Evolutionary conservation across 805 yeast species (phyloP), one percentile per base, ranked within the genome.

Genomic region (Metschnikowia henanensis): DNA sequence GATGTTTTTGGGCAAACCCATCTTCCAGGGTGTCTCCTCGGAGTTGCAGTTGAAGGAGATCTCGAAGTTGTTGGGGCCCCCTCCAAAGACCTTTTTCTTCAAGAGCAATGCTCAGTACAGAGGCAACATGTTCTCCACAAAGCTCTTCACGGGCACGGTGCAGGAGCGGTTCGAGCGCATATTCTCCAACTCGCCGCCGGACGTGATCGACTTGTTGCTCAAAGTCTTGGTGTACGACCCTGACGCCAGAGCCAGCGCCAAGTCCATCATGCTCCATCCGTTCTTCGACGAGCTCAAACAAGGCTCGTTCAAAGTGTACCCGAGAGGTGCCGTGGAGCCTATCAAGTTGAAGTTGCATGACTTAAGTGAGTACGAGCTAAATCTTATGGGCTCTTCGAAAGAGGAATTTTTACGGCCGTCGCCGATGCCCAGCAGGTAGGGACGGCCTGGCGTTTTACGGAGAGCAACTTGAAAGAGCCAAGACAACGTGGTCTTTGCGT

Each of bases 11-110:
- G 97, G 97, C 13, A 83, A 81, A 60, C 96, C 98, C 1, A 81
- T 94, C n/a, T 94, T 94, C 70, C 96, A 91, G 66, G 98, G 99
- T 35, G 87, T 83, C 55, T 84, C 87, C 48, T 96, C 96, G 39
- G 78, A 84, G 60, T 76, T 88, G 50, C 99, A 94, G 65, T 73
- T 94, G 50, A 83, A 92, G 52, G 95, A 92, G 60, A 90, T 94
- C 49, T 83, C 95, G 30, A 90, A 92, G 64, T 69, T 90, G 35
- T 72, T 92, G 56, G 99, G 99, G 1, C 92, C 95, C 3, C 98
- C 98, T 5, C 66, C 74, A 29, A 72, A 73, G 50, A 75, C 81
- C 41, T 86, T 86, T 57, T 78, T 86, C 49, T 83, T 79, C 65
- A 83, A 83, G 56, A 81, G 85, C 33, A 86, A 86, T 56, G 87